These are phyloP conservation scores for Tuber brumale DNA, from an alignment of 495 filamentous ascomycete species.

Conservation along the genomic window DNA sequence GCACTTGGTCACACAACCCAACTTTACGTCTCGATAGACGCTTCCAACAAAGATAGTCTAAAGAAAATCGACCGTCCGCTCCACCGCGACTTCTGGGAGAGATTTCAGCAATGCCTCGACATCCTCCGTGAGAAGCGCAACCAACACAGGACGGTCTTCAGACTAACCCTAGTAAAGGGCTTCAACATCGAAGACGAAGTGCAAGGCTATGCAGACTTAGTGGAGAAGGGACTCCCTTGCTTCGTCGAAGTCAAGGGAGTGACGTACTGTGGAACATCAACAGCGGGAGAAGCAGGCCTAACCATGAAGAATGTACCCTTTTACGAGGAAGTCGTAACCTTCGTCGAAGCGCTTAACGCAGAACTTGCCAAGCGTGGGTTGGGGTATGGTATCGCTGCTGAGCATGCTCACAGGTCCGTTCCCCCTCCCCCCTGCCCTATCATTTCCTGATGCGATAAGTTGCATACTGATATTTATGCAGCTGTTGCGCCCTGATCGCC, in stretches of 20 bases:
- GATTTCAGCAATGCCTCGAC: conserved; percentile 81
- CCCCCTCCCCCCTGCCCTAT: neutral
- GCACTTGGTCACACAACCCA: conserved; percentile 78
- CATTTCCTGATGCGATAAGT: conserved; percentile 1
- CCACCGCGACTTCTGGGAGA: conserved; percentile 95
- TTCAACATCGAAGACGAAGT: conserved; percentile 95
- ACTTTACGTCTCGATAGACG: conserved; percentile 92
- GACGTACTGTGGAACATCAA: conserved; percentile 88
- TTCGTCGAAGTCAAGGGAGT: conserved; percentile 96
- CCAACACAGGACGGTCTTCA: conserved; percentile 85
- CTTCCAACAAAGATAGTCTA: conserved; percentile 79
- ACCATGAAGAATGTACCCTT: conserved; percentile 96
- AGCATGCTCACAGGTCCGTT: conserved; percentile 66
- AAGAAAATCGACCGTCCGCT: conserved; percentile 83
- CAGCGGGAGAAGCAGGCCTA: conserved; percentile 69
- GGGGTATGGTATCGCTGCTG: conserved; percentile 82
- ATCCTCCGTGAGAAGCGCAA: conserved; percentile 76
- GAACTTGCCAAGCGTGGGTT: conserved; percentile 63
- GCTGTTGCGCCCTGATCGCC: conserved; percentile 82
- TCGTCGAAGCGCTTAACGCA: conserved; percentile 64
- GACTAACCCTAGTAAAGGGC: conserved; percentile 87
- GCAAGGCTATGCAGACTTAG: conserved; percentile 80
- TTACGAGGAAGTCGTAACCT: conserved; percentile 76
- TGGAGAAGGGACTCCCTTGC: conserved; percentile 73
- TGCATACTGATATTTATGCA: neutral